Percentiles rank a stretch among this genome's conserved stretches.
Conservation (phyloP, 768 basidiomycete genomes). For the Suillus subaureus region DNA sequence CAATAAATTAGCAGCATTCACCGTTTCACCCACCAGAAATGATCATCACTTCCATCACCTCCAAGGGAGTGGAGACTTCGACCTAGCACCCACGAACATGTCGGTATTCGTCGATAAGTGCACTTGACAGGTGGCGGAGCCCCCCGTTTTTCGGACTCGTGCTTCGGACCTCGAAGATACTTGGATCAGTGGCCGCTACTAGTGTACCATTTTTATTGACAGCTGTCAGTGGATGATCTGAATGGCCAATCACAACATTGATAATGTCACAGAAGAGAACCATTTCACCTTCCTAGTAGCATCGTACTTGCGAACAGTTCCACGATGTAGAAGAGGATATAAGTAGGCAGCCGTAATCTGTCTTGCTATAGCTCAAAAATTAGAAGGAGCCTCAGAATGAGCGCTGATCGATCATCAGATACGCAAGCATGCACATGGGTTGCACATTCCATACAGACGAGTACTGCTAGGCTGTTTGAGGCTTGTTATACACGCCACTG, state of each 20-base stretch:
- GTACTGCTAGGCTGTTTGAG: not conserved
- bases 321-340: not conserved
- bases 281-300: not conserved
- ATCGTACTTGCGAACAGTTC: not conserved
- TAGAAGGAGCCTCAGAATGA: not conserved
- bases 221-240: not conserved
- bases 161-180: slow-evolving; percentile 2
- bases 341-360: not conserved
- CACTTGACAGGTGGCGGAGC: not conserved
- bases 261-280: not conserved
- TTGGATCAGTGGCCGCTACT: not conserved
- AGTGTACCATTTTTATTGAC: not conserved
- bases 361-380: not conserved
- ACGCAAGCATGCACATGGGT: not conserved
- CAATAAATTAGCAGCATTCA: not conserved
- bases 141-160: not conserved
- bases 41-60: not conserved
- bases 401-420: not conserved
- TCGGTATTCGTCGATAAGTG: not conserved
- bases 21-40: not conserved
- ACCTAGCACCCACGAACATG: not conserved
- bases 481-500: not conserved
- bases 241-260: not conserved
- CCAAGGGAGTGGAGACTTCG: not conserved
- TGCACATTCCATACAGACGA: not conserved